Conservation (phyloP, 257 asterid genomes). For the Oldenlandia corymbosa region DNA sequence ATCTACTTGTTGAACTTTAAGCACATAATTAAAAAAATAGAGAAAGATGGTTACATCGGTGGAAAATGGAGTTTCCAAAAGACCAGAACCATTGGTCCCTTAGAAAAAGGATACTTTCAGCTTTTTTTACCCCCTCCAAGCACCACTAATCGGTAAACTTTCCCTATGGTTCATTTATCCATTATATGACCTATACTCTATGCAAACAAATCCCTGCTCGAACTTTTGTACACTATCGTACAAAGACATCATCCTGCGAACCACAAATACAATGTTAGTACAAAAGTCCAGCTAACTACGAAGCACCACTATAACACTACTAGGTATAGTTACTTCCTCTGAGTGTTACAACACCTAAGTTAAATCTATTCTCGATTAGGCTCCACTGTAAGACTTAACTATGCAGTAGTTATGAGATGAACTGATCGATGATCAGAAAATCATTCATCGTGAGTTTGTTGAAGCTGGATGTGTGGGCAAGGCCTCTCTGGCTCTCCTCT, state of each 20-base stretch:
- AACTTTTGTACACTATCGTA: neutral
- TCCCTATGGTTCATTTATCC: neutral
- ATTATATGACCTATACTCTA: slow-evolving; percentile 2
- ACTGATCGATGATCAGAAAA: neutral
- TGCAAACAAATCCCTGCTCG: neutral
- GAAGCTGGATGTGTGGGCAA: slow-evolving; percentile 56
- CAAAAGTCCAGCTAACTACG: neutral
- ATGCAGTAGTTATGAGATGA: slow-evolving; percentile 1
- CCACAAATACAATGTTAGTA: neutral
- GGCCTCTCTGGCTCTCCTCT: slow-evolving; percentile 82
- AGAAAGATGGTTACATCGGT: no score
- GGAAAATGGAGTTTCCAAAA: no score
- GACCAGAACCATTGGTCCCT: neutral
- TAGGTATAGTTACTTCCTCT: slow-evolving; percentile 1
- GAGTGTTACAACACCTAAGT: neutral
- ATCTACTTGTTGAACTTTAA: neutral
- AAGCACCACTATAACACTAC: neutral
- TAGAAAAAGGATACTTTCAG: neutral
- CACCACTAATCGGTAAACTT: neutral
- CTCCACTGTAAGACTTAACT: slow-evolving; percentile 3
- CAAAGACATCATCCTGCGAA: slow-evolving; percentile 5
- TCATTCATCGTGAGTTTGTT: slow-evolving; percentile 15
- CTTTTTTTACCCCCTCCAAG: neutral
- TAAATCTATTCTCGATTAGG: slow-evolving; percentile 5
- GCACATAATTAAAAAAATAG: no score